These are phyloP conservation scores for Daldinia concentrica DNA, from an alignment of 495 filamentous ascomycete species.

Conservation along the genomic window DNA sequence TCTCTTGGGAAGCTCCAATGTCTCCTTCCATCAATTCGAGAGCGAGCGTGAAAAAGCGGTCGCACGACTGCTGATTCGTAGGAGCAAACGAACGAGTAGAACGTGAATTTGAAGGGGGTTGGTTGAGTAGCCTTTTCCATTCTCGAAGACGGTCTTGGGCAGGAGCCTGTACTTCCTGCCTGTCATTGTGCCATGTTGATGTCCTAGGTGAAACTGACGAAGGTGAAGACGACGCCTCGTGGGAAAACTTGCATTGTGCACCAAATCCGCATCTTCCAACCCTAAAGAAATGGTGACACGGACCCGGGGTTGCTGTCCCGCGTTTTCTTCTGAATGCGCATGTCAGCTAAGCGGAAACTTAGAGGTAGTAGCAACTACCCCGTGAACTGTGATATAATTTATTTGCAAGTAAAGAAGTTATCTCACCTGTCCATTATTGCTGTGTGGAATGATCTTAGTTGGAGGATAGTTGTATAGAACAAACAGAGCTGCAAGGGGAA, in stretches of 20 bases:
- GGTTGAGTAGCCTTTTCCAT: conserved; percentile 43
- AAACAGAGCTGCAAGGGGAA: background rate
- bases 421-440: conserved; percentile 26
- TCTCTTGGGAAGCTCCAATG: conserved; percentile 45
- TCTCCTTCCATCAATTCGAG: conserved; percentile 50
- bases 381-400: background rate
- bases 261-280: conserved; percentile 35
- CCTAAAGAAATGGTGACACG: conserved; percentile 25
- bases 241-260: conserved; percentile 35
- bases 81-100: background rate
- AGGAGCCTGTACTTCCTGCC: background rate
- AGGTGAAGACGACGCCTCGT: conserved; percentile 16
- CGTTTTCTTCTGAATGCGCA: conserved; percentile 4
- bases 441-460: background rate
- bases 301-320: background rate
- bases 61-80: conserved; percentile 2
- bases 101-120: conserved; percentile 22
- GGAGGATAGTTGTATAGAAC: background rate
- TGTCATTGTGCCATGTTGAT: conserved; percentile 1
- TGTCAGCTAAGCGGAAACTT: conserved; percentile 9
- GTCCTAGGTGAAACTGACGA: conserved; percentile 6
- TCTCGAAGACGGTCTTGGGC: conserved; percentile 39
- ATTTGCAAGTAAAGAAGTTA: background rate
- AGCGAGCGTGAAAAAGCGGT: conserved; percentile 48
- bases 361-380: background rate